Base-by-base conservation (phyloP, 805 yeast genomes). In the Saccharomycopsis synnaedendra region DNA sequence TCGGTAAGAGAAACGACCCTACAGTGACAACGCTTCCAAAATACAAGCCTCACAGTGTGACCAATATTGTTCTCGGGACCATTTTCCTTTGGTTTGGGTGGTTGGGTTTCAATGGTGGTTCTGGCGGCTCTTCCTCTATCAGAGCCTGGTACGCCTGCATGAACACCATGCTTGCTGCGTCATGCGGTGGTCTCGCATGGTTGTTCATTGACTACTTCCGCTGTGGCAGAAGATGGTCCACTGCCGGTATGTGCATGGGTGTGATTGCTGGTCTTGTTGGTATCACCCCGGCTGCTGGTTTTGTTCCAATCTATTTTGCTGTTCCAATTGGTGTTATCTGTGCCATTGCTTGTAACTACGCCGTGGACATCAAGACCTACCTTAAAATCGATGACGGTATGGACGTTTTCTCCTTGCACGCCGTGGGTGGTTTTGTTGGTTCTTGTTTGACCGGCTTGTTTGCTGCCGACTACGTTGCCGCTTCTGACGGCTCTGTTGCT, bases 51-150 rank as follows among this genome's bases (percentile, higher is more conserved):
- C 97, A 90, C 64, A 83, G 93, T 28, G 95, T 90, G 37, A 76
- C 95, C 5, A 77, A 88, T 42, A 86, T 88, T 50, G 96, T 89
- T 11, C 68, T 93, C 50, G 98, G 98, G 47, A 88, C 97, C 27
- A 82, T 86, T 8, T 85, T 93, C 71, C 75, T 93, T 57, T 90
- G 97, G 96, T 88, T 93, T 59, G 98, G 97, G 36, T 93, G 98
- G 98, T 88, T 88, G 60, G 97, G 96, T 39, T 93, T 93, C 79
- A 93, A 93, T 75, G 97, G 96, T 66, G 97, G 97, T 59, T 87
- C 96, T 43, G 85, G 97, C 44, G 97, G 96, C 65, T 83, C 87
- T 62, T 85, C 96, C 36, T 68, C 90, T 53, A 80, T 93, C 63
- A 82, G 97, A 69, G 89, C 96, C 49, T 86, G 87, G 84, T 88